These are phyloP conservation scores for Aspergillus brunneoviolaceus DNA, from an alignment of 2,329 filamentous ascomycete genomes.

Conservation along the genomic window DNA sequence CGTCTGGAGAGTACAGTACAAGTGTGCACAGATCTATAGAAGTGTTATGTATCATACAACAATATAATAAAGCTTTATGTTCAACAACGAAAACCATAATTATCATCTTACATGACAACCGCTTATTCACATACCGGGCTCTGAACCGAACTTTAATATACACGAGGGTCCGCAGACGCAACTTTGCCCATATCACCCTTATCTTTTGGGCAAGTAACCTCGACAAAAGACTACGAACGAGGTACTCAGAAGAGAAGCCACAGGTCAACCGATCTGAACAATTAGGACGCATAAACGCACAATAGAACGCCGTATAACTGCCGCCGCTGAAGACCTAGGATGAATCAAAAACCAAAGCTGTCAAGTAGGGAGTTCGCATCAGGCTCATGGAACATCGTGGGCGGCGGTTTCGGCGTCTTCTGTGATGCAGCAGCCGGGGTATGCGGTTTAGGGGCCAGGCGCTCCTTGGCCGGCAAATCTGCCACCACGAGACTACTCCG, in stretches of 20 bases:
- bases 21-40: background rate
- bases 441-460: slow-evolving; percentile 44
- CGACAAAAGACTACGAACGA: background rate
- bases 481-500: slow-evolving; percentile 77
- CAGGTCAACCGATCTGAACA: background rate
- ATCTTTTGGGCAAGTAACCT: background rate
- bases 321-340: background rate
- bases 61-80: background rate
- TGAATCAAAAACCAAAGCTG: slow-evolving; percentile 77
- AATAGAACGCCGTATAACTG: background rate
- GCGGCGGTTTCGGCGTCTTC: slow-evolving; percentile 45
- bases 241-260: background rate
- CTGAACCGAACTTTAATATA: slow-evolving; percentile 9
- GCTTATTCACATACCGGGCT: background rate
- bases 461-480: slow-evolving; percentile 54
- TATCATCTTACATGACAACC: background rate
- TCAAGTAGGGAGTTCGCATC: slow-evolving; percentile 84
- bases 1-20: background rate
- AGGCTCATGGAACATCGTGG: slow-evolving; percentile 88
- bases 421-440: slow-evolving; percentile 10
- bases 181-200: background rate
- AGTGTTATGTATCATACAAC: background rate
- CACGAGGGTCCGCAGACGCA: background rate
- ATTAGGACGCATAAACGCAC: too few species aligned
- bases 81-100: background rate